Evolutionary conservation across 495 filamentous ascomycete genomes (phyloP).

Genomic region (Aspergillus ostianus): DNA sequence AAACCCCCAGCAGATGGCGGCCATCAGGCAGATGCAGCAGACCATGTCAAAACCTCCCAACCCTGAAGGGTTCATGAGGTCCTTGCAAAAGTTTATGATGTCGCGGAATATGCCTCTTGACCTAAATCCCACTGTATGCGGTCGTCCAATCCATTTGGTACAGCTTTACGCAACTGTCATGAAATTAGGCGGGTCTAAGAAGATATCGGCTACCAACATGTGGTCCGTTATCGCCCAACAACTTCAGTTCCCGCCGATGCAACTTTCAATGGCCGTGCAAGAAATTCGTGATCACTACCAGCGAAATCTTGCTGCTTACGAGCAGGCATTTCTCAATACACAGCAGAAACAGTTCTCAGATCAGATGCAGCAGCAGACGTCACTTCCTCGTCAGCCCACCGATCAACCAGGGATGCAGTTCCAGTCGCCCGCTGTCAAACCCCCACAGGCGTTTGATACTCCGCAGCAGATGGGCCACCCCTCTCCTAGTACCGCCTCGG

Average conservation of each 20-base stretch:
- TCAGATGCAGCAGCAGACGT: constrained; percentile 56
- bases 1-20: constrained; percentile 49
- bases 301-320: constrained; percentile 69
- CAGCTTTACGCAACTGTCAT: constrained; percentile 74
- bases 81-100: constrained; percentile 69
- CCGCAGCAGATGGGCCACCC: constrained; percentile 35
- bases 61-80: constrained; percentile 73
- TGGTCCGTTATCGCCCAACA: constrained; percentile 71
- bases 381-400: constrained; percentile 35
- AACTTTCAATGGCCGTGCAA: constrained; percentile 60
- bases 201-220: constrained; percentile 59
- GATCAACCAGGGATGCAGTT: constrained; percentile 41
- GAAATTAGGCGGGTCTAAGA: constrained; percentile 76
- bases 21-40: constrained; percentile 59
- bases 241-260: constrained; percentile 64
- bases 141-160: constrained; percentile 66
- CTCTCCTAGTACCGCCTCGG: constrained; percentile 35
- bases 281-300: constrained; percentile 74
- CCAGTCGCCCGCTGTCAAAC: constrained; percentile 38
- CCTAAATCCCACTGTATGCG: constrained; percentile 63
- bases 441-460: constrained; percentile 32
- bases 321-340: constrained; percentile 65
- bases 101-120: constrained; percentile 67
- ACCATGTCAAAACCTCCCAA: constrained; percentile 56
- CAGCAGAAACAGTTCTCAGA: constrained; percentile 53